A percentile compares a stretch with the other conserved stretches of the same genome.
These are phyloP conservation scores for Starmerella floricola DNA, from an alignment of 805 yeast genomes.

Conservation along the genomic window DNA sequence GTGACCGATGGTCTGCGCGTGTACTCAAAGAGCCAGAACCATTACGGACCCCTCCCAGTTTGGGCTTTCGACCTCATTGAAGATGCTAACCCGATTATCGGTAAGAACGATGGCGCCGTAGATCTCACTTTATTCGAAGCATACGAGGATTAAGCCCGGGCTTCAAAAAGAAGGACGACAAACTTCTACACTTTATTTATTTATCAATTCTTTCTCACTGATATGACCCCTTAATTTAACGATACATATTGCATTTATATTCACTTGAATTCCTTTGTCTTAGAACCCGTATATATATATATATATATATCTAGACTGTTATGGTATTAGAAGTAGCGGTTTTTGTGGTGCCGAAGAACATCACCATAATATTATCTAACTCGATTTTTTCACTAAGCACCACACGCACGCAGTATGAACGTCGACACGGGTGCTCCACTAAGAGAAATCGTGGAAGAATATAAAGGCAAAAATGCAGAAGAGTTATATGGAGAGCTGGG, in stretches of 20 bases:
- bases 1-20: constrained; percentile 17
- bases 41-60: constrained; percentile 31
- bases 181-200: constrained; percentile 1
- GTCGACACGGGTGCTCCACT: constrained; percentile 18
- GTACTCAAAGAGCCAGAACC: constrained; percentile 20
- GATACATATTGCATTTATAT: neutral
- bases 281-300: neutral
- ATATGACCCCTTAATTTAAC: neutral
- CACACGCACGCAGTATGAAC: too few species aligned
- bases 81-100: constrained; percentile 39
- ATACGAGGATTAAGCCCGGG: constrained; percentile 29
- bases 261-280: neutral
- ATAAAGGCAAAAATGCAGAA: constrained; percentile 51
- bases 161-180: neutral
- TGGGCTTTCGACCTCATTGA: constrained; percentile 49
- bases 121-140: constrained; percentile 45
- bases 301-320: too few species aligned
- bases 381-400: too few species aligned
- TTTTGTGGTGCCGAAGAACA: too few species aligned
- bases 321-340: too few species aligned
- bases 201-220: constrained; percentile 4
- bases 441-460: constrained; percentile 21
- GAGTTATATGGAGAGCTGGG: constrained; percentile 69
- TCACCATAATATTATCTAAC: neutral
- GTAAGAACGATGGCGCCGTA: constrained; percentile 43